Base-by-base conservation (phyloP, 2,329 filamentous ascomycete genomes). In the Pseudocercospora fuligena region DNA sequence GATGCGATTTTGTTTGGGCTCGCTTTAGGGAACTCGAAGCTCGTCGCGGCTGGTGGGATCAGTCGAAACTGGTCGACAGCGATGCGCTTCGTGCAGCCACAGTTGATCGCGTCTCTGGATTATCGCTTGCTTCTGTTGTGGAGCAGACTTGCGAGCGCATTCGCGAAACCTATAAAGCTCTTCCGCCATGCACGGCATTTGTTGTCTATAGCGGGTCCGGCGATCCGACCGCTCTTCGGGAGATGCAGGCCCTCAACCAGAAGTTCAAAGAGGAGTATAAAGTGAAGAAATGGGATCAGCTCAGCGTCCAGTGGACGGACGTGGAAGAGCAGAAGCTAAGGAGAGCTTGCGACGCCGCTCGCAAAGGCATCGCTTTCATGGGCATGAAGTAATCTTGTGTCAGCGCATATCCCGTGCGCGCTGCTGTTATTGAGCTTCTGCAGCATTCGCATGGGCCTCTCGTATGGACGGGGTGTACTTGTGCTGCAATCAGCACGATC, bases 261-360 rank as follows among this genome's bases (percentile, higher is more conserved):
- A 80, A 80, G 63, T 87, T 86, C 74, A 84, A 84, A 63, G 80
- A 83, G 61, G 88, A 89, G 73, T 89, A 85, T 72, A 79, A 82
- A 64, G 82, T 83, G 21, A 86, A 85, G 77, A 89, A 88, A 25
- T 90, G 88, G 88, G 85, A 89, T 74, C 80, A 89, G 66, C 73
- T 90, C 69, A 86, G 79, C 60, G 85, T 89, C 43, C 84, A 87
- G 72, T 90, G 88, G 88, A 89, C 88, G 21, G 88, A 90, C 78
- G 81, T 79, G 2, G 88, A 90, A 73, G 85, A 88, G 70, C 87
- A 89, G 76, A 84, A 82, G 51, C 74, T 90, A 61, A 84, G 84
- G 69, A 79, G 76, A 65, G 88, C 88, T 1, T 86, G 84, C 72
- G 82, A 85, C 72, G 80, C 78, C 63, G 88, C 88, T 2, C 83